A percentile compares a stretch with the other conserved stretches of the same genome.
These are phyloP conservation scores for Ophiocordyceps sinensis DNA, from an alignment of 2,329 filamentous ascomycete species.

Conservation along the genomic window DNA sequence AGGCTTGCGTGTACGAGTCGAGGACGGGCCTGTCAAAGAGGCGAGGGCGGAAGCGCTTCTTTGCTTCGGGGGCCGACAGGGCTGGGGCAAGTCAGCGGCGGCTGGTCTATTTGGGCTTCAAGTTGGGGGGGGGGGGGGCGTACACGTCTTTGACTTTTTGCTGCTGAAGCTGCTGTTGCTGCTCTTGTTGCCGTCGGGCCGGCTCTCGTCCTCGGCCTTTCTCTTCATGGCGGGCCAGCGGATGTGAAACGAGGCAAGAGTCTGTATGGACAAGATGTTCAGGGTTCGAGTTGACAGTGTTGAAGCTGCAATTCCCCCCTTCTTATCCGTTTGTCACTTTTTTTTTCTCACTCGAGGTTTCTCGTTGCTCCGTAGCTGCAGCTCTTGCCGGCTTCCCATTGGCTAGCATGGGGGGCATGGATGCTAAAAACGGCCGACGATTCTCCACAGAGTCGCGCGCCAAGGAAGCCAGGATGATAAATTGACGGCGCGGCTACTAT, in stretches of 20 bases:
- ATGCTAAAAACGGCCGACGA: too few species aligned
- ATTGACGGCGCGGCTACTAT: too few species aligned
- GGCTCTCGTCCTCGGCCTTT: slow-evolving; percentile 36
- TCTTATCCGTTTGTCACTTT: background rate
- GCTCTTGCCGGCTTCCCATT: too few species aligned
- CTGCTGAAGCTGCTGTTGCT: slow-evolving; percentile 21
- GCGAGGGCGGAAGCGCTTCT: slow-evolving; percentile 47
- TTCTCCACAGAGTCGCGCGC: too few species aligned
- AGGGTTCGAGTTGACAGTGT: too few species aligned
- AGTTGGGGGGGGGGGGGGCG: slow-evolving; percentile 5
- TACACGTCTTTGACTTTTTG: slow-evolving; percentile 40
- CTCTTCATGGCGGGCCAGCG: slow-evolving; percentile 34
- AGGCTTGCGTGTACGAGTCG: slow-evolving; percentile 43
- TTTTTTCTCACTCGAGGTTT: background rate
- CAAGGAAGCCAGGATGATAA: too few species aligned
- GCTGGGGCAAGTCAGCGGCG: slow-evolving; percentile 19
- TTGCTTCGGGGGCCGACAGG: slow-evolving; percentile 32
- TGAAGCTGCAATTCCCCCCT: too few species aligned
- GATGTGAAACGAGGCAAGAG: background rate
- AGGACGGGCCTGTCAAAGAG: slow-evolving; percentile 49
- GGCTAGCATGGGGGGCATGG: too few species aligned
- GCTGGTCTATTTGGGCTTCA: too few species aligned
- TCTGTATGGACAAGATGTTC: background rate
- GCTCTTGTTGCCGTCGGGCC: slow-evolving; percentile 33
- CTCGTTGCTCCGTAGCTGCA: too few species aligned